A percentile compares a stretch with the other conserved stretches of the same genome.
phyloP scores from a whole-genome alignment of 1,284 basidiomycete genomes.

The Lentinula novae-zelandiae region DNA sequence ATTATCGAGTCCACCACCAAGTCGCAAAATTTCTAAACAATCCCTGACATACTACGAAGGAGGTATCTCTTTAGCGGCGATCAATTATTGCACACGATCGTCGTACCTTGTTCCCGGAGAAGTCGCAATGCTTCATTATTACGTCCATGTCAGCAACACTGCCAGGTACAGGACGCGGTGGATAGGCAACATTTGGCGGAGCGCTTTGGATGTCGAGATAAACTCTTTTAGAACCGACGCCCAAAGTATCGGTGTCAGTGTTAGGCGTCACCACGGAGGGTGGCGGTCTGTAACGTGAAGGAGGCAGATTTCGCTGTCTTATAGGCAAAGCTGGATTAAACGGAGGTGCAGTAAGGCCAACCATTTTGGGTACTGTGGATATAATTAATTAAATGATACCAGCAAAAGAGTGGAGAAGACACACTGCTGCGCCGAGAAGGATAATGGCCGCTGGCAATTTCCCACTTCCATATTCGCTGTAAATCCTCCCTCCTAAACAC shows the following conservation, averaged over 20 bases:
- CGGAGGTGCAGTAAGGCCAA: constrained; percentile 44
- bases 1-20: constrained; percentile 71
- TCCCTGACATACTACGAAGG: constrained; percentile 27
- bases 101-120: constrained; percentile 56
- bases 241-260: constrained; percentile 38
- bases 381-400: not conserved
- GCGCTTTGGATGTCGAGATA: constrained; percentile 56
- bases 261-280: constrained; percentile 24
- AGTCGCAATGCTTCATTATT: constrained; percentile 72
- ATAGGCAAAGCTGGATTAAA: constrained; percentile 53
- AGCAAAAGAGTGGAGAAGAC: constrained; percentile 24
- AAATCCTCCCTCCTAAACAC: constrained; percentile 61
- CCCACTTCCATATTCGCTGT: constrained; percentile 76
- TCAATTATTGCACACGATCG: not conserved
- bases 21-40: constrained; percentile 70
- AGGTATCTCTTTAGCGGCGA: not conserved
- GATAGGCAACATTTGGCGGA: constrained; percentile 49
- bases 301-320: constrained; percentile 28
- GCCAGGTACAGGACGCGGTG: constrained; percentile 63
- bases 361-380: constrained; percentile 47
- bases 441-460: constrained; percentile 71
- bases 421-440: constrained; percentile 55
- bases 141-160: constrained; percentile 71
- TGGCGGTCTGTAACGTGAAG: constrained; percentile 33
- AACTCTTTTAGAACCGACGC: constrained; percentile 53